A percentile compares a stretch with the other conserved stretches of the same genome.
Evolutionary conservation across 352 stramenopile species (phyloP).

Genomic region (Globisporangium nagaii): DNA sequence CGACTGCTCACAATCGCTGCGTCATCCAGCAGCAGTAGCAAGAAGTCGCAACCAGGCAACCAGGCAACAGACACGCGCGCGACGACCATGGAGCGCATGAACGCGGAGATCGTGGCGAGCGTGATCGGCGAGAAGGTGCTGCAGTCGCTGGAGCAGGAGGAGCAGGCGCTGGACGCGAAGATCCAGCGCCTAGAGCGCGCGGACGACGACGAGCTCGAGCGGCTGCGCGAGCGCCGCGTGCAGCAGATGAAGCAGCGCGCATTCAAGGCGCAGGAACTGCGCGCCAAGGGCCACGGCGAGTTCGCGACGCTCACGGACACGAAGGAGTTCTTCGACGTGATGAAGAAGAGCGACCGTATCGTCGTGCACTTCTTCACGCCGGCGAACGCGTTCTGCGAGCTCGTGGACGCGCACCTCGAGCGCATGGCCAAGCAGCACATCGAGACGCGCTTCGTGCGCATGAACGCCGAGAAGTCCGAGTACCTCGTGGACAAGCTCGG

Average conservation of each 20-base stretch:
- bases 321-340: slow-evolving; percentile 93
- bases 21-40: background rate
- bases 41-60: background rate
- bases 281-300: slow-evolving; percentile 75
- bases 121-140: slow-evolving; percentile 85
- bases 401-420: slow-evolving; percentile 91
- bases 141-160: slow-evolving; percentile 81
- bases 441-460: slow-evolving; percentile 94
- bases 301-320: slow-evolving; percentile 90
- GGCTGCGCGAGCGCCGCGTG: slow-evolving; percentile 73
- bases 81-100: slow-evolving; percentile 48
- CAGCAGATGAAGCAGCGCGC: slow-evolving; percentile 74
- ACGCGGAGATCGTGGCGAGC: slow-evolving; percentile 72
- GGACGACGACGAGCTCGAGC: slow-evolving; percentile 87
- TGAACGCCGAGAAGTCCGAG: slow-evolving; percentile 95
- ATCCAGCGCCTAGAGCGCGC: slow-evolving; percentile 82
- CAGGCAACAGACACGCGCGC: background rate
- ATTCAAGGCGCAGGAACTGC: slow-evolving; percentile 63
- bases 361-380: slow-evolving; percentile 96
- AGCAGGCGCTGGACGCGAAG: slow-evolving; percentile 78
- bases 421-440: slow-evolving; percentile 89
- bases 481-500: slow-evolving; percentile 96
- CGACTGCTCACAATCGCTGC: background rate
- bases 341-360: slow-evolving; percentile 89
- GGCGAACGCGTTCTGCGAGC: slow-evolving; percentile 89